These are phyloP conservation scores for Hypoxylon sp. DNA, from an alignment of 2,329 filamentous ascomycete species.

Conservation along the genomic window DNA sequence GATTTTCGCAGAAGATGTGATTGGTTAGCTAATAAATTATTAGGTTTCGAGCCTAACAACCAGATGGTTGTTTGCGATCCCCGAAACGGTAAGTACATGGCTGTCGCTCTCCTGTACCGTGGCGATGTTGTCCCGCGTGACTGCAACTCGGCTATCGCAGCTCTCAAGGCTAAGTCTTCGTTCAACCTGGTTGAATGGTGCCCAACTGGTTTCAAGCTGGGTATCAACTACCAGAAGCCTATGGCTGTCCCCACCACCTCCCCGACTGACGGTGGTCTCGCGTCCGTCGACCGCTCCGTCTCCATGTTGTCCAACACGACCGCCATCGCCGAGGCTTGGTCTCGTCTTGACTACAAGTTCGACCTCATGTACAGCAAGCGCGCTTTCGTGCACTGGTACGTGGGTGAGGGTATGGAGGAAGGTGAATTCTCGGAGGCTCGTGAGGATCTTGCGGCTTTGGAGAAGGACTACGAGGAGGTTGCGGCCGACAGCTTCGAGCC, in stretches of 20 bases:
- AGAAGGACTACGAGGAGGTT: conserved; percentile 89
- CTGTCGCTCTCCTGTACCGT: conserved; percentile 75
- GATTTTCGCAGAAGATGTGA: not conserved
- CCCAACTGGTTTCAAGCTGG: conserved; percentile 78
- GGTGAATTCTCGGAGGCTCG: conserved; percentile 89
- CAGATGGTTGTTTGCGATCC: conserved; percentile 81
- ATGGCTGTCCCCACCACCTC: conserved; percentile 63
- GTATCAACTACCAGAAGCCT: conserved; percentile 78
- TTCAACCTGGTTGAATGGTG: conserved; percentile 81
- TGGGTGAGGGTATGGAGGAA: conserved; percentile 92
- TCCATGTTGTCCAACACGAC: conserved; percentile 81
- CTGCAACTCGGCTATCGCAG: conserved; percentile 71
- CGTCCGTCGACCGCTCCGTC: conserved; percentile 69
- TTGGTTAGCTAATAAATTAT: conserved; percentile 24
- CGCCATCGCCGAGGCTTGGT: conserved; percentile 77
- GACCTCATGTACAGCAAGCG: conserved; percentile 83
- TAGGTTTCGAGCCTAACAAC: conserved; percentile 80
- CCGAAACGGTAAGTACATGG: conserved; percentile 80
- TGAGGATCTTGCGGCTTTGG: conserved; percentile 84
- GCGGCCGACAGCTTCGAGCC: conserved; percentile 74
- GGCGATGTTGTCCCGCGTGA: conserved; percentile 76
- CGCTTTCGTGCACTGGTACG: conserved; percentile 81
- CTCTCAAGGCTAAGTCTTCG: conserved; percentile 74
- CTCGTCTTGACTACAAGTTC: conserved; percentile 77
- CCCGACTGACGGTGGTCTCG: conserved; percentile 65